Evolutionary conservation across 768 basidiomycete species (phyloP).

Genomic region (Phylloporus arenicola): DNA sequence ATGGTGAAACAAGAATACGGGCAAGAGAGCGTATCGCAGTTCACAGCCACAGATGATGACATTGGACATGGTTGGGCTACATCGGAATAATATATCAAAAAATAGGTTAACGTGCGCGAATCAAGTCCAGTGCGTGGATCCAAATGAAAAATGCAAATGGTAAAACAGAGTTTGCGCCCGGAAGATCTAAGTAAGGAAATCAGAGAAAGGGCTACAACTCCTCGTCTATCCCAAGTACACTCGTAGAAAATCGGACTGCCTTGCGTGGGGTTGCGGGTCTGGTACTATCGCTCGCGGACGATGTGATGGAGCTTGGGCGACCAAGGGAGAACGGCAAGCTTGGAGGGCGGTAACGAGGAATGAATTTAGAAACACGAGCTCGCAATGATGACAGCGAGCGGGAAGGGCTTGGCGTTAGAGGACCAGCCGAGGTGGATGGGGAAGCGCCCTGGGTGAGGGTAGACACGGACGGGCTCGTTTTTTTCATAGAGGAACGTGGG

Average conservation of each 20-base stretch:
- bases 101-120: conserved; percentile 19
- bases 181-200: conserved; percentile 1
- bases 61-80: conserved; percentile 22
- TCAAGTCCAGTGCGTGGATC: conserved; percentile 17
- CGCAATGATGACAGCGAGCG: conserved; percentile 38
- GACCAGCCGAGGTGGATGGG: conserved; percentile 29
- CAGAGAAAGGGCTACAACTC: conserved; percentile 9
- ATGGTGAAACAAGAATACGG: conserved; percentile 6
- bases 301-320: conserved; percentile 27
- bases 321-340: conserved; percentile 33
- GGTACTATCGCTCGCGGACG: conserved; percentile 31
- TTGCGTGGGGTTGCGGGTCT: conserved; percentile 48
- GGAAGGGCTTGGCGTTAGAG: conserved; percentile 20
- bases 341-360: conserved; percentile 39
- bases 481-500: conserved; percentile 61
- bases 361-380: conserved; percentile 48
- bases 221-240: conserved; percentile 31
- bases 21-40: neutral
- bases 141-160: conserved; percentile 18
- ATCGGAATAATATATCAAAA: conserved; percentile 27
- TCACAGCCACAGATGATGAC: conserved; percentile 30
- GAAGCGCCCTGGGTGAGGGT: conserved; percentile 17
- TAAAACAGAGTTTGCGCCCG: conserved; percentile 15
- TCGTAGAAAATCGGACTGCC: conserved; percentile 57
- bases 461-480: conserved; percentile 30